Base-by-base conservation (phyloP, 371 early-diverging fungal species). In the Apophysomyces variabilis region DNA sequence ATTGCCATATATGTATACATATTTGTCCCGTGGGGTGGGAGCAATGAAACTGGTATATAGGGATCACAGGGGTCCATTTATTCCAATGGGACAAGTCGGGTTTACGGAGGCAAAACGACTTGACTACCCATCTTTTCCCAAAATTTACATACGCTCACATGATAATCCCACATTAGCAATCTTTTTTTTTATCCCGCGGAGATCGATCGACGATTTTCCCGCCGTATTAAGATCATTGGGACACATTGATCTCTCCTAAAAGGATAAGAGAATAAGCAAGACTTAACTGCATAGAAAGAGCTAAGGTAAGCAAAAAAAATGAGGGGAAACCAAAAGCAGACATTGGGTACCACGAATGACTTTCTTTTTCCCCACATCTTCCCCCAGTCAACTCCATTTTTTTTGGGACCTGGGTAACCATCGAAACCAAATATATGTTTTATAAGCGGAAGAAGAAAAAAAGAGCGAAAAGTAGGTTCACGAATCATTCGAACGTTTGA, bases 201-300 rank as follows among this genome's bases (percentile, higher is more conserved):
- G 54, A 50, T 50, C 54, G 54, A 50, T 50, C 54, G 54, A 21
- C 54, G 7, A 21, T 50, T 50, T 50, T 50, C 54, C 54, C 54
- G 54, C 21, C 3, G 8, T 41, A 13, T 11, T 41, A 41, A 41
- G 11, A 11, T 13, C 41, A 5, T 41, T 41, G 41, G 41, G 6
- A 26, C 41, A 13, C 13, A 41, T 13, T 13, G 41, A 41, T 41
- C 41, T 41, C 8, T 13, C 8, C 8, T 4, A 13, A 13, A 41
- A 8, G 8, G 41, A 41, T 41, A 11, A 11, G 8, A 41, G 41
- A 41, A 41, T 41, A 41, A 41, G 13, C 11, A 4, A 41, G 13
- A 41, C 11, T 1, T 41, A 4, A 41, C 11, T 13, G 41, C 8
- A 4, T 11, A 5, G 2, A 41, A 41, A 41, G 13, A 41, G 13